These are phyloP conservation scores for Debaryomyces coudertii DNA, from an alignment of 1,139 yeast genomes.

Conservation along the genomic window DNA sequence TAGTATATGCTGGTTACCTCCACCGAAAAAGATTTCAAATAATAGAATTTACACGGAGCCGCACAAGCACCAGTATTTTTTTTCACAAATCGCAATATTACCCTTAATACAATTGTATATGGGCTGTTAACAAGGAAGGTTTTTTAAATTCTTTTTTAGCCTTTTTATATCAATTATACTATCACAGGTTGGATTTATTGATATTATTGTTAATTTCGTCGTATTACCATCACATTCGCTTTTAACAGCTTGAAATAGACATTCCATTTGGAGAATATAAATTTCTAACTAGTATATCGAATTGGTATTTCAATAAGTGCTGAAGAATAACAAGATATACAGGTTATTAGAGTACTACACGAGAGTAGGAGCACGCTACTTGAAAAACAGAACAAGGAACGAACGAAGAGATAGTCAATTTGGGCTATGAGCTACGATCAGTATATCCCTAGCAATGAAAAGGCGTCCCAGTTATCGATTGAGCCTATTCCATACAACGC, in stretches of 20 bases:
- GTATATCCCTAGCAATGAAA: slow-evolving; percentile 1
- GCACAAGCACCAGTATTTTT: background rate
- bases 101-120: slow-evolving; percentile 2
- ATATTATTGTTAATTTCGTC: background rate
- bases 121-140: background rate
- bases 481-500: slow-evolving; percentile 3
- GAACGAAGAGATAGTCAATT: background rate
- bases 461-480: slow-evolving; percentile 1
- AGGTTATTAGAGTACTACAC: background rate
- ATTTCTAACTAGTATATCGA: background rate
- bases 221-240: slow-evolving; percentile 6
- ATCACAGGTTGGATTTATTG: slow-evolving; percentile 1
- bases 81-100: slow-evolving; percentile 4
- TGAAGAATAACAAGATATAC: background rate
- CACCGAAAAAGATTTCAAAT: background rate
- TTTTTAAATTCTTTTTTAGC: background rate
- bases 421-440: slow-evolving; percentile 3
- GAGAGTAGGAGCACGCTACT: background rate
- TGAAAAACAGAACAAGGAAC: background rate
- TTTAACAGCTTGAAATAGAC: background rate
- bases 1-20: slow-evolving; percentile 7
- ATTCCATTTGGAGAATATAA: background rate
- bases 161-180: background rate
- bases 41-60: slow-evolving; percentile 8
- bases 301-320: background rate